Evolutionary conservation across 2,329 filamentous ascomycete species (phyloP).

Genomic region (Cercospora janseana): DNA sequence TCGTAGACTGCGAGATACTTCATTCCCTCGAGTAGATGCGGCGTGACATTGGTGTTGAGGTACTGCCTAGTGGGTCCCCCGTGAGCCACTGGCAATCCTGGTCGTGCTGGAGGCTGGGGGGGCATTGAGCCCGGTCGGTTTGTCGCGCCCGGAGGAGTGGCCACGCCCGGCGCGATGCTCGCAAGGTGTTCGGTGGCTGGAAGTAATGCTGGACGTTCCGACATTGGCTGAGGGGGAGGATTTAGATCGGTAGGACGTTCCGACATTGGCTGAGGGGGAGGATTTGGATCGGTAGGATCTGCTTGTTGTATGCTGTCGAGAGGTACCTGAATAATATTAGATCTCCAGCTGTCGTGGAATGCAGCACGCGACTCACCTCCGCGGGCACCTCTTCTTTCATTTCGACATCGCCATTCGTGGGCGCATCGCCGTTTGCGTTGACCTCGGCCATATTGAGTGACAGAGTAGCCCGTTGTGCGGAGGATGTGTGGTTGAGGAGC

Average conservation of each 20-base stretch:
- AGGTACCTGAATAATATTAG: slow-evolving; percentile 16
- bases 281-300: slow-evolving; percentile 30
- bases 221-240: slow-evolving; percentile 27
- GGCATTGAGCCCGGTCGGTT: slow-evolving; percentile 33
- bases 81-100: slow-evolving; percentile 45
- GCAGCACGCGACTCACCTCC: slow-evolving; percentile 25
- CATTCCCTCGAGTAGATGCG: slow-evolving; percentile 53
- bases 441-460: slow-evolving; percentile 32
- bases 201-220: slow-evolving; percentile 9
- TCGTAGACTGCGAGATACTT: slow-evolving; percentile 51
- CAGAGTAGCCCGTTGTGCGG: slow-evolving; percentile 1
- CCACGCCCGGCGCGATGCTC: slow-evolving; percentile 22
- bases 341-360: slow-evolving; percentile 7
- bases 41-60: slow-evolving; percentile 51
- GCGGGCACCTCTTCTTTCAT: slow-evolving; percentile 38
- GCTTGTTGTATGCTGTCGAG: slow-evolving; percentile 25
- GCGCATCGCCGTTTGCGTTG: slow-evolving; percentile 29
- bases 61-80: slow-evolving; percentile 51
- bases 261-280: slow-evolving; percentile 27
- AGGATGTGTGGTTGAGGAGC: not conserved
- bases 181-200: slow-evolving; percentile 22
- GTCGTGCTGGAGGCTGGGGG: slow-evolving; percentile 34
- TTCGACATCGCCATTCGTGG: slow-evolving; percentile 31
- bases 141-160: slow-evolving; percentile 29
- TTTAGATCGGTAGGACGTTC: slow-evolving; percentile 28